These are phyloP conservation scores for Cornus florida DNA, from an alignment of 148 eudicot genomes.

Conservation along the genomic window DNA sequence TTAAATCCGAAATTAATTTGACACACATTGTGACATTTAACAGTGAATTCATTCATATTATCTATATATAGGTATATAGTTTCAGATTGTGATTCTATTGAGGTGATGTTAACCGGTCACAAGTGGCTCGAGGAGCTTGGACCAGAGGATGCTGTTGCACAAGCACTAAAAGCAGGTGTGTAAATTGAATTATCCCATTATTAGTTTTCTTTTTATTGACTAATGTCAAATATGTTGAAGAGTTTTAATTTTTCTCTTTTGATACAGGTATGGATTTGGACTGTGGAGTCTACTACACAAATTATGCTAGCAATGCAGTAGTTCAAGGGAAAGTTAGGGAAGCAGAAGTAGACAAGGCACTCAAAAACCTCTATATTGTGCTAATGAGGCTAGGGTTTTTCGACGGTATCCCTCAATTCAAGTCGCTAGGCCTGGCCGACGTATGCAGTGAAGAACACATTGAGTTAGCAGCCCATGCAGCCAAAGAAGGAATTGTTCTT, in stretches of 20 bases:
- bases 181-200: neutral
- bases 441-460: constrained; percentile 17
- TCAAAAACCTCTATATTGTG: constrained; percentile 18
- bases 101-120: constrained; percentile 26
- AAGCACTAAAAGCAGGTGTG: constrained; percentile 30
- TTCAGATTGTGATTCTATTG: constrained; percentile 44
- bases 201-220: too few species aligned
- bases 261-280: constrained; percentile 34
- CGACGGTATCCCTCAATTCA: constrained; percentile 20
- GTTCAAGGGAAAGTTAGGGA: constrained; percentile 28
- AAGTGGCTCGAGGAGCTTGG: constrained; percentile 18
- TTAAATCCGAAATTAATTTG: too few species aligned
- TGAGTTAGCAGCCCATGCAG: constrained; percentile 25
- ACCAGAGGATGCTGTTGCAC: constrained; percentile 33
- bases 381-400: constrained; percentile 36
- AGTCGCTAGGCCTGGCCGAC: constrained; percentile 11
- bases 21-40: neutral
- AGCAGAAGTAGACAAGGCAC: constrained; percentile 21
- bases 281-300: constrained; percentile 24
- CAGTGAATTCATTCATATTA: neutral
- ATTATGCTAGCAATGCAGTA: constrained; percentile 17
- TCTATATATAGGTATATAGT: constrained; percentile 24
- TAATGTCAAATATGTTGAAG: too few species aligned
- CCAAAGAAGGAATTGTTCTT: constrained; percentile 31
- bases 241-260: neutral